A percentile compares a stretch with the other conserved stretches of the same genome.
Evolutionary conservation across 352 stramenopile species (phyloP).

Genomic region (Globisporangium nagaii): DNA sequence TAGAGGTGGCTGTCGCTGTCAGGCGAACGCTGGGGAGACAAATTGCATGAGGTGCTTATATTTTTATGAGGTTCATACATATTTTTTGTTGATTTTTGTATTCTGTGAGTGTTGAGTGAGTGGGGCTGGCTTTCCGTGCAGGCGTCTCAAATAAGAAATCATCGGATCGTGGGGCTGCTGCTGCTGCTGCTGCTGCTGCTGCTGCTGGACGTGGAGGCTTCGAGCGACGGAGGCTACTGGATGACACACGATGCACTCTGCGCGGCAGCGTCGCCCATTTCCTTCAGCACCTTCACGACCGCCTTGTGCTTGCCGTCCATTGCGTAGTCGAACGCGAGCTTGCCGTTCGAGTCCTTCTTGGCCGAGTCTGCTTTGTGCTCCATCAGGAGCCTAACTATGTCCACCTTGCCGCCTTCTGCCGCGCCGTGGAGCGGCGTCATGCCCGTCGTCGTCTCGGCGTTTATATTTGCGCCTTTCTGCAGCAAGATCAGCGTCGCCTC

Average conservation of each 20-base stretch:
- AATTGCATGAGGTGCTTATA: constrained; percentile 25
- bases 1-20: neutral
- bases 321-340: constrained; percentile 90
- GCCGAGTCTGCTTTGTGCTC: constrained; percentile 84
- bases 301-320: constrained; percentile 91
- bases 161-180: neutral
- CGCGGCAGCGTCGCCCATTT: constrained; percentile 87
- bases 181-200: neutral
- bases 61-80: constrained; percentile 30
- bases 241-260: constrained; percentile 84
- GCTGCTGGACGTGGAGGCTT: too few species aligned
- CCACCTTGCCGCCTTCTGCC: constrained; percentile 87
- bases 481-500: constrained; percentile 82
- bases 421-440: constrained; percentile 88
- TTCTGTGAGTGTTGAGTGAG: too few species aligned
- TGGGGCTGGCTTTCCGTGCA: too few species aligned
- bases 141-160: constrained; percentile 5
- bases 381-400: constrained; percentile 90
- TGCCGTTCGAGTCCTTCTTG: constrained; percentile 88
- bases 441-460: constrained; percentile 86
- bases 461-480: constrained; percentile 84
- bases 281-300: constrained; percentile 89
- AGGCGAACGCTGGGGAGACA: too few species aligned
- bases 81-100: constrained; percentile 1
- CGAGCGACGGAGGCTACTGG: constrained; percentile 34